These are phyloP conservation scores for Tulasnella sp. DNA, from an alignment of 768 basidiomycete genomes.

Conservation along the genomic window DNA sequence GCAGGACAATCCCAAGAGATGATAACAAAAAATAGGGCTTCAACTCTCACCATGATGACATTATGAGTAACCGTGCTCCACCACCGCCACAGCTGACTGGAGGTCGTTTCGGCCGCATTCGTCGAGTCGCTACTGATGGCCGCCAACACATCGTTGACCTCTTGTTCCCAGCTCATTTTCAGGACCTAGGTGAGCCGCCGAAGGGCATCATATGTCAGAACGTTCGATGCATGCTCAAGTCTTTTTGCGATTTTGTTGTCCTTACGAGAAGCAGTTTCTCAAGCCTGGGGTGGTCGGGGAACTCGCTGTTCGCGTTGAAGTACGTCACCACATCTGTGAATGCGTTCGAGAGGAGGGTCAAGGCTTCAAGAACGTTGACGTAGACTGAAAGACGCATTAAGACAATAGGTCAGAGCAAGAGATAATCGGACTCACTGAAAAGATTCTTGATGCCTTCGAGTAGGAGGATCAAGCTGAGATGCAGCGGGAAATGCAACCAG, in stretches of 20 bases:
- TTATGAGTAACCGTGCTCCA: neutral
- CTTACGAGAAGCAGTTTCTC: constrained; percentile 2
- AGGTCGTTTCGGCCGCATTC: neutral
- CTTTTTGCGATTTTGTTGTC: no score
- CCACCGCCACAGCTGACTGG: neutral
- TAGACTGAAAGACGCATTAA: neutral
- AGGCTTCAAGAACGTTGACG: neutral
- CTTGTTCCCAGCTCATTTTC: constrained; percentile 3
- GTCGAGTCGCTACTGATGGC: neutral
- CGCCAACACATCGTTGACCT: neutral
- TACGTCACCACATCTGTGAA: neutral
- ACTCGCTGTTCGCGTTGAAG: neutral
- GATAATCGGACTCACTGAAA: neutral
- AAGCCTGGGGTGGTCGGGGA: constrained; percentile 2
- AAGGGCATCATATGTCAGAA: neutral
- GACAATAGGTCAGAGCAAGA: no score
- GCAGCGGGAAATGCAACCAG: constrained; percentile 24
- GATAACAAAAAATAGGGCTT: neutral
- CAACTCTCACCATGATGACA: neutral
- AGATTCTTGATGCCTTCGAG: constrained; percentile 19
- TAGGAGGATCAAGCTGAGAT: constrained; percentile 13
- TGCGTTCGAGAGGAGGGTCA: neutral
- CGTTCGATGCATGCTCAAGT: neutral
- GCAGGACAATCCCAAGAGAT: neutral
- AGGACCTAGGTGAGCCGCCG: neutral